Conservation (phyloP, 140 eudicot genomes). For the Ambrosia hybrid region DNA sequence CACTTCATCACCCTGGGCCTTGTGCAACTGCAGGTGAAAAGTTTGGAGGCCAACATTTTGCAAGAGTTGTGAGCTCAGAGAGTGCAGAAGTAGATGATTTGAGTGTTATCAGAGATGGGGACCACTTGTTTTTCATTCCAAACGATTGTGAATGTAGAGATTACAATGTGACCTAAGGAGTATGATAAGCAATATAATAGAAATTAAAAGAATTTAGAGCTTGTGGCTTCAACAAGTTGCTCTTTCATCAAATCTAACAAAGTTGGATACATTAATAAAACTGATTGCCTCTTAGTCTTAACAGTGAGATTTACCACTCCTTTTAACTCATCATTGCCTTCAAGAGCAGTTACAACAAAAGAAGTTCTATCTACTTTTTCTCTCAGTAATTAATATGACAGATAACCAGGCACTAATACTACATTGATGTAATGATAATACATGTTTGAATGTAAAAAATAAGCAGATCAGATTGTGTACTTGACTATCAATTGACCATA, state of each 20-base stretch:
- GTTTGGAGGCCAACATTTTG: constrained; percentile 54
- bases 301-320: constrained; percentile 7
- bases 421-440: constrained; percentile 11
- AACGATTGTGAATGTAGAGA: constrained; percentile 38
- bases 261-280: constrained; percentile 30
- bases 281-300: constrained; percentile 15
- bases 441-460: constrained; percentile 18
- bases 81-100: constrained; percentile 87
- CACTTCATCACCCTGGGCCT: constrained; percentile 25
- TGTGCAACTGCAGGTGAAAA: constrained; percentile 73
- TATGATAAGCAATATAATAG: constrained; percentile 28
- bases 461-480: constrained; percentile 30
- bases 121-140: constrained; percentile 71
- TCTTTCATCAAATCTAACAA: constrained; percentile 35
- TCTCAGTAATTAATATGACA: constrained; percentile 13
- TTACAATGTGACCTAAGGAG: constrained; percentile 29
- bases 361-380: constrained; percentile 27
- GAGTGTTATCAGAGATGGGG: constrained; percentile 82
- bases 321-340: constrained; percentile 39
- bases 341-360: constrained; percentile 28
- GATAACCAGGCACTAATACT: constrained; percentile 19
- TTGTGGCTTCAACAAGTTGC: constrained; percentile 37
- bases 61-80: constrained; percentile 63
- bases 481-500: constrained; percentile 23
- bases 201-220: constrained; percentile 19